Evolutionary conservation across 2,329 filamentous ascomycete genomes (phyloP).

Genomic region (Paecilomyces sp.): DNA sequence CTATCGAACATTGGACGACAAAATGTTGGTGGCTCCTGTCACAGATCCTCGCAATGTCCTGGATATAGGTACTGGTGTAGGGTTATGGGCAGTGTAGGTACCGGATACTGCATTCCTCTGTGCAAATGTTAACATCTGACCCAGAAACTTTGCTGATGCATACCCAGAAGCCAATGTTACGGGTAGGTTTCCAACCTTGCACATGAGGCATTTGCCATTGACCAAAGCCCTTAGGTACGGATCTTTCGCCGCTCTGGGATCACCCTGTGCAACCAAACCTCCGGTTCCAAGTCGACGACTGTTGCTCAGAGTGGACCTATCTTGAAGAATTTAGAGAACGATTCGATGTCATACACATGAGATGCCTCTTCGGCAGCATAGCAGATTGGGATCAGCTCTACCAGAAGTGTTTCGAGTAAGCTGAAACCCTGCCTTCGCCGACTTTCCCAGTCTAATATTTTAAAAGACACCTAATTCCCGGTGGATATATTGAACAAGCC

Average conservation of each 20-base stretch:
- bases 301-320: conserved; percentile 28
- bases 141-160: conserved; percentile 18
- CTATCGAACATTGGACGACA: conserved; percentile 16
- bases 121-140: conserved; percentile 5
- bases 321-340: conserved; percentile 15
- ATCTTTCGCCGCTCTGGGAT: conserved; percentile 27
- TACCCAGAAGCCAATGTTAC: conserved; percentile 25
- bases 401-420: conserved; percentile 24
- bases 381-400: conserved; percentile 28
- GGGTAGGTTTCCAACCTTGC: conserved; percentile 3
- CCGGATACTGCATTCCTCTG: neutral
- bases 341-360: conserved; percentile 40
- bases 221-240: conserved; percentile 17
- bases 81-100: conserved; percentile 24
- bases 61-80: conserved; percentile 25
- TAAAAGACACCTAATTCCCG: conserved; percentile 26
- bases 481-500: conserved; percentile 30
- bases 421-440: neutral
- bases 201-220: no score
- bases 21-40: conserved; percentile 19
- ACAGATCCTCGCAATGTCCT: conserved; percentile 18
- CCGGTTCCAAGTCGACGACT: conserved; percentile 26
- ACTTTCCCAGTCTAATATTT: neutral
- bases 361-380: conserved; percentile 28
- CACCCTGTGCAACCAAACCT: conserved; percentile 21